Base-by-base conservation (phyloP, 2,329 filamentous ascomycete genomes). In the Xylaria sp. region DNA sequence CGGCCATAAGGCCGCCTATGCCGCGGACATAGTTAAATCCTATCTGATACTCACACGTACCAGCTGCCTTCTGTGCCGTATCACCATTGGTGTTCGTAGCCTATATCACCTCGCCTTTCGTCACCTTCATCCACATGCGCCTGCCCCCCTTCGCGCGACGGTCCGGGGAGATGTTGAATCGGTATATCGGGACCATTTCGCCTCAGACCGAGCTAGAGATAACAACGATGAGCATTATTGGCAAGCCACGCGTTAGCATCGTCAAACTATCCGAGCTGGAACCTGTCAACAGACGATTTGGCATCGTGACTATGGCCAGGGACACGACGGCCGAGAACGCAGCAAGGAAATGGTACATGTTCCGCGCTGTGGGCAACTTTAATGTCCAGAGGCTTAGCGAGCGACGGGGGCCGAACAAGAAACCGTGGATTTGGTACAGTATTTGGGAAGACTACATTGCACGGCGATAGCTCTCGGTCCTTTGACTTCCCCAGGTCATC, bases 101-200 rank as follows among this genome's bases (percentile, higher is more conserved):
- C 35, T 89, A 87, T 73, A 83, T 84, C 47, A 87, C 88, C 1
- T 81, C 85, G 0, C 90, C 91, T 3, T 91, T 90, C 71, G 90
- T 94, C 7, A 87, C 87, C 40, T 87, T 88, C 71, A 82, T 95
- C 62, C 86, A 90, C 74, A 78, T 95, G 51, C 83, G 85, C 21
- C 80, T 93, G 1, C 92, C 92, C 0, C 73, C 80, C 0, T 84
- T 83, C 67, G 90, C 89, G 15, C 85, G 90, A 44, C 75, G 80
- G 38, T 90, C 88, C 0, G 83, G 83, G 33, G 77, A 83, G 27
- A 75, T 82, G 51, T 78, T 90, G 21, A 76, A 81, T 60, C 80
- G 81, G 56, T 88, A 84, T 71, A 76, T 84, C 31, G 75, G 71
- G 47, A 71, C 73, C 27, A 74, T 84, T 1, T 81, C 85, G 1